Percentiles rank a stretch among this genome's conserved stretches.
Evolutionary conservation across 192 early-diverging fungal species (phyloP).

Genomic region (Coemansia asiatica): DNA sequence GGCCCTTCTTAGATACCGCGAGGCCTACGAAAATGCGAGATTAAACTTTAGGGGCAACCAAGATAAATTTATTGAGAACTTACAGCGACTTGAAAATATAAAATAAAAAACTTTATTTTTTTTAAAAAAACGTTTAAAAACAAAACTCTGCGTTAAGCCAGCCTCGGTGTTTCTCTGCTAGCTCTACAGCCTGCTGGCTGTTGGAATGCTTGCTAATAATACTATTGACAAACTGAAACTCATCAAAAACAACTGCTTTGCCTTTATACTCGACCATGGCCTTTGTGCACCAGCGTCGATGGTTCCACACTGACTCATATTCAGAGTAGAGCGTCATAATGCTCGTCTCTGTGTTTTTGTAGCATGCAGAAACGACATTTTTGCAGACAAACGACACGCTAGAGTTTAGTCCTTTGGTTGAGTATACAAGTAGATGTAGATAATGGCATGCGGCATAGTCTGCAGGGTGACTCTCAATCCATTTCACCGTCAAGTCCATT

Average conservation of each 20-base stretch:
- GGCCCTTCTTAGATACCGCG: slow-evolving; percentile 40
- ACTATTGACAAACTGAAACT: slow-evolving; percentile 13
- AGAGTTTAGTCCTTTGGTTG: neutral
- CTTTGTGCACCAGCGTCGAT: slow-evolving; percentile 42
- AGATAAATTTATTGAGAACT: slow-evolving; percentile 13
- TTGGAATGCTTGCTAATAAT: neutral
- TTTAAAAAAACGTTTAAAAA: neutral
- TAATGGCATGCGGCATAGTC: slow-evolving; percentile 52
- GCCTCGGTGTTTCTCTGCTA: slow-evolving; percentile 18
- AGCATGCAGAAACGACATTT: slow-evolving; percentile 5
- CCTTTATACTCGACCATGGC: neutral
- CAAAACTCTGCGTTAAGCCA: slow-evolving; percentile 23
- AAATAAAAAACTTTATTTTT: neutral
- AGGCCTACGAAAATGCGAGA: slow-evolving; percentile 40
- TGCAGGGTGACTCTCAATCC: slow-evolving; percentile 35
- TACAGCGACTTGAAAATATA: slow-evolving; percentile 19
- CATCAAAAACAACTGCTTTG: neutral
- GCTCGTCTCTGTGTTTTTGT: slow-evolving; percentile 12
- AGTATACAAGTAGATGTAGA: slow-evolving; percentile 24
- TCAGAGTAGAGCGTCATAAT: slow-evolving; percentile 20
- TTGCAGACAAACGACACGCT: slow-evolving; percentile 8
- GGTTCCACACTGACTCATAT: slow-evolving; percentile 48
- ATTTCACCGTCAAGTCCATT: slow-evolving; percentile 6
- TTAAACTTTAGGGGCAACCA: slow-evolving; percentile 22
- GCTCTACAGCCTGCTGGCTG: neutral